phyloP scores from a whole-genome alignment of 345 rosid species.

The Salix suchowensis region DNA sequence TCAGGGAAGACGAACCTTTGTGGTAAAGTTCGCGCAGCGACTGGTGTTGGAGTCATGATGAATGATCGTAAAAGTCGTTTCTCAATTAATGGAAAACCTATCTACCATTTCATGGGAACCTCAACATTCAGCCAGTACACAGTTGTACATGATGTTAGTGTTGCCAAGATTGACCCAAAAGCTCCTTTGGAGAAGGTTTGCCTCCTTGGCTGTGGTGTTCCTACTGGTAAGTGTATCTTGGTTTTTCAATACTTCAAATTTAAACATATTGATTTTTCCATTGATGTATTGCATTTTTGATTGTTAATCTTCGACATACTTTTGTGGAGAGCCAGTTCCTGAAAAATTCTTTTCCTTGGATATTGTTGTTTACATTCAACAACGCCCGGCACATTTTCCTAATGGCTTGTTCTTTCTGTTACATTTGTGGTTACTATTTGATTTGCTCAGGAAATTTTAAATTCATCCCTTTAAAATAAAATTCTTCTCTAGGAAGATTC shows the following conservation, averaged over 20 bases:
- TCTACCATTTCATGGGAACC: conserved; percentile 98
- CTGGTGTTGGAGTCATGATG: conserved; percentile 97
- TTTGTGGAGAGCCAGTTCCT: not conserved
- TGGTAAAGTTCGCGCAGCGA: conserved; percentile 84
- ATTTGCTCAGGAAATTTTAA: not conserved
- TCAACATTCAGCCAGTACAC: conserved; percentile 98
- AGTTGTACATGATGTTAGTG: conserved; percentile 96
- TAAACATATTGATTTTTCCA: not conserved
- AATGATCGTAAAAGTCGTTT: conserved; percentile 79
- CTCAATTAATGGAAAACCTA: conserved; percentile 77
- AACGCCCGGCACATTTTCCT: not conserved
- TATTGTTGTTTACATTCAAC: not conserved
- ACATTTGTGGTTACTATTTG: not conserved
- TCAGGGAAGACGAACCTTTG: conserved; percentile 98
- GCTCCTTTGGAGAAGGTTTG: conserved; percentile 98
- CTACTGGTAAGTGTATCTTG: conserved; percentile 59
- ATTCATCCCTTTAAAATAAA: not conserved
- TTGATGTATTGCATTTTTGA: not conserved
- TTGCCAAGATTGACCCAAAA: conserved; percentile 81
- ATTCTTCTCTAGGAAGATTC: not conserved
- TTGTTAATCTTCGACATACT: not conserved
- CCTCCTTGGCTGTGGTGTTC: conserved; percentile 99
- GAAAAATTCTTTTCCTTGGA: not conserved
- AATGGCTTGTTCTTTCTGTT: not conserved
- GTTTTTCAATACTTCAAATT: not conserved